Evolutionary conservation across 164 flowering plant genomes (phyloP), one percentile per base, ranked within the genome.

Genomic region (Annona squamosa): DNA sequence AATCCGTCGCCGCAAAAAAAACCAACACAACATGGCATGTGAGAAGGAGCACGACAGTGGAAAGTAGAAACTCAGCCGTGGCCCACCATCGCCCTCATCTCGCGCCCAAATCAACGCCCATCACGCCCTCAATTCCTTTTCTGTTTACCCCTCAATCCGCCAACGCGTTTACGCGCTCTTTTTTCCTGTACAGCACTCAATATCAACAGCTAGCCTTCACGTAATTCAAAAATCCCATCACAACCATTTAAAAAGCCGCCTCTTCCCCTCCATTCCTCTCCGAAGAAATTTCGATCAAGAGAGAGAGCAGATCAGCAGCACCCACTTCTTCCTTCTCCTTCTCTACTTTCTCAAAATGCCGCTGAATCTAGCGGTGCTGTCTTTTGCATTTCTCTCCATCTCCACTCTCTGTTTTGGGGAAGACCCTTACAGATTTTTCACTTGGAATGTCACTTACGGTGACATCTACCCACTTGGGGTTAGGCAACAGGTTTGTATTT

Each of bases 391-490:
- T 37, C 17, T 75, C 41, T 2, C 41, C 19, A 66, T 73, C 5
- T 1, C 45, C 6, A 46, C 68, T 4, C 19, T 72, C 12, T 79
- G 74, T 42, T 65, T n/a, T 18, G 84, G 79, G 2, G 85, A 82
- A 63, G 80, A 80, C 59, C 85, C 85, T 7, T 80, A 80, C 73
- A 77, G 70, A 59, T 82, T 77, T 74, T 78, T 80, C 78, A 76
- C 70, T 62, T 82, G 82, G 82, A 78, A 82, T 17, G 74, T 83
- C 26, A 80, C 80, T 1, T 83, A 83, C 19, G 83, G 85, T 1
- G 64, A 63, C 75, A 78, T 80, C 10, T 78, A 73, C 61, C 83
- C 85, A 12, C 73, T 82, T 5, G 82, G 83, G 7, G 81, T 78
- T 6, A 74, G 71, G 46, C 85, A 82, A 61, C 82, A 80, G 82